These are phyloP conservation scores for Jasminum sambac DNA, from an alignment of 257 asterid species.

Conservation along the genomic window DNA sequence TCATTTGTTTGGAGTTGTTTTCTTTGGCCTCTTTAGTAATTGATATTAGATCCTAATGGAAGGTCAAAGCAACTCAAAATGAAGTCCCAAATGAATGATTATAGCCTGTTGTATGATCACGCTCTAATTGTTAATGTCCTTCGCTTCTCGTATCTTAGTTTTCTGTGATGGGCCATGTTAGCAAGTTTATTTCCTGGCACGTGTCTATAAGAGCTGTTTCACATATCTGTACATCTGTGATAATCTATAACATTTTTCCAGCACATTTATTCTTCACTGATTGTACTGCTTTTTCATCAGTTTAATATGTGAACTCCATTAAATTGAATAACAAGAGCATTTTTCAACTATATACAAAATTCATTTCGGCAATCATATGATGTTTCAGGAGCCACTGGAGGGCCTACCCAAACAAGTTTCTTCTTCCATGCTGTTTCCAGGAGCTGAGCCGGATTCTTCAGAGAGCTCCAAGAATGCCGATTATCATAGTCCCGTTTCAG, in stretches of 20 bases:
- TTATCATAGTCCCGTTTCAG: constrained; percentile 66
- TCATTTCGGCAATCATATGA: not conserved
- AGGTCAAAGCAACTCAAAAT: not conserved
- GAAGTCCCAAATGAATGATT: not conserved
- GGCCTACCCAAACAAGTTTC: constrained; percentile 31
- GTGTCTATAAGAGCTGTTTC: not conserved
- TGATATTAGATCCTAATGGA: not conserved
- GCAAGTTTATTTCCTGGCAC: not conserved
- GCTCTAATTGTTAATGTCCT: not conserved
- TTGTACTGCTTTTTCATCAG: not conserved
- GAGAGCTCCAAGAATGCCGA: constrained; percentile 58
- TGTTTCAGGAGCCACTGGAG: constrained; percentile 42
- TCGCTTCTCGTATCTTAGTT: not conserved
- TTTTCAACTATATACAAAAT: not conserved
- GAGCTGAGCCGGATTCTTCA: constrained; percentile 52
- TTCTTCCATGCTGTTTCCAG: constrained; percentile 26
- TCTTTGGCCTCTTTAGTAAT: not conserved
- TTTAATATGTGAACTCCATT: not conserved
- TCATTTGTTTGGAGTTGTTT: not conserved
- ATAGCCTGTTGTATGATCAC: not conserved
- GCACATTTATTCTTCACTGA: not conserved
- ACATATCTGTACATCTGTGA: not conserved
- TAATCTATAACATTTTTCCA: not conserved
- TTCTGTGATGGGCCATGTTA: not conserved
- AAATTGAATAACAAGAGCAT: constrained; percentile 20